A percentile compares a stretch with the other conserved stretches of the same genome.
phyloP scores from a whole-genome alignment of 176 grass and related monocot species.

The Paspalum vaginatum region DNA sequence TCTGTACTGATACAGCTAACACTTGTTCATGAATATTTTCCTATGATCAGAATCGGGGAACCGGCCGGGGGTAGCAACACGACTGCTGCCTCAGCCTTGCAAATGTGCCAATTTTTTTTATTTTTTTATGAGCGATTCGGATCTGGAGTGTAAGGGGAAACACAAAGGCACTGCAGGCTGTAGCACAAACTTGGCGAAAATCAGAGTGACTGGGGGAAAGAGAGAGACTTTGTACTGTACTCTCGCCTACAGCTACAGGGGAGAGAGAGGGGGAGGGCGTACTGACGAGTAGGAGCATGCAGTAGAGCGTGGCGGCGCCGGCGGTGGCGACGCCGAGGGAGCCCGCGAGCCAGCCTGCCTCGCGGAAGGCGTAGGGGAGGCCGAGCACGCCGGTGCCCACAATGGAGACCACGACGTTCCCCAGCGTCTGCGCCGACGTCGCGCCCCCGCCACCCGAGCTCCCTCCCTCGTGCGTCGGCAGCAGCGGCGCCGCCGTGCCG shows the following conservation, averaged over 20 bases:
- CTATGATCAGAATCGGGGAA: too few species aligned
- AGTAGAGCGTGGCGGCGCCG: slow-evolving; percentile 69
- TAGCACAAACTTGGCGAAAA: background rate
- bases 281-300: slow-evolving; percentile 96
- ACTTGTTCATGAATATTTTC: background rate
- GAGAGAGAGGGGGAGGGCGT: background rate
- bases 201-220: background rate
- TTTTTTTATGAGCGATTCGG: background rate
- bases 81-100: background rate
- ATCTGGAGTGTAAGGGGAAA: background rate
- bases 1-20: background rate
- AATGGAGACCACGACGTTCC: slow-evolving; percentile 88
- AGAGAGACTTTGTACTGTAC: background rate
- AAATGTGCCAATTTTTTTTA: background rate
- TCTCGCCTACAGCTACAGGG: background rate
- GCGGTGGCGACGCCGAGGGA: slow-evolving; percentile 65
- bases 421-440: slow-evolving; percentile 72
- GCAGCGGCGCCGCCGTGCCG: background rate
- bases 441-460: slow-evolving; percentile 38
- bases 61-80: background rate
- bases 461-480: slow-evolving; percentile 38
- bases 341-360: slow-evolving; percentile 75
- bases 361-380: slow-evolving; percentile 82
- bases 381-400: slow-evolving; percentile 88
- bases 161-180: background rate